phyloP scores from a whole-genome alignment of 805 yeast genomes.

The Candida endomychidarum region DNA sequence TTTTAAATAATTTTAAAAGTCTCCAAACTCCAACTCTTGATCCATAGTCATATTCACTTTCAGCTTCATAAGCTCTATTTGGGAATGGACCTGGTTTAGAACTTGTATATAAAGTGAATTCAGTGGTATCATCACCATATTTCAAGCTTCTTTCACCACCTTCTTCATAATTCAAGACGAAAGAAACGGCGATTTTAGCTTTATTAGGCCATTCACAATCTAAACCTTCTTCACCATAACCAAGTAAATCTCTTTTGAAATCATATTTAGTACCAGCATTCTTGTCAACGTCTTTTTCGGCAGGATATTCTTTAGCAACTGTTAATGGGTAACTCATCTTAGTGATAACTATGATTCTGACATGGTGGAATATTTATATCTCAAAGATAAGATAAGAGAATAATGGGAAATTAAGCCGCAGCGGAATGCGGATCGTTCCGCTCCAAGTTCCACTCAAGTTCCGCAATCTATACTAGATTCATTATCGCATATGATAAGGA shows the following conservation, averaged over 20 bases:
- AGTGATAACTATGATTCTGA: not conserved
- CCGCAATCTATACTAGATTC: too few species aligned
- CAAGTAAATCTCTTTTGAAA: slow-evolving; percentile 17
- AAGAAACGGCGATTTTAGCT: slow-evolving; percentile 21
- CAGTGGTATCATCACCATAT: slow-evolving; percentile 17
- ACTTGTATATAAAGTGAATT: slow-evolving; percentile 15
- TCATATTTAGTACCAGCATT: slow-evolving; percentile 14
- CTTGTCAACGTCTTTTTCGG: slow-evolving; percentile 8
- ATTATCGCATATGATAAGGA: too few species aligned
- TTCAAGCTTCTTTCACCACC: slow-evolving; percentile 23
- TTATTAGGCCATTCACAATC: slow-evolving; percentile 22
- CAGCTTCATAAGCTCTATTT: slow-evolving; percentile 12
- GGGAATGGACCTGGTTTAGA: slow-evolving; percentile 11
- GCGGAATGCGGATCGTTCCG: slow-evolving; percentile 1
- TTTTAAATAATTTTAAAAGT: slow-evolving; percentile 13
- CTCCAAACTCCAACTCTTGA: slow-evolving; percentile 18
- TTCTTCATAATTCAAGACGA: slow-evolving; percentile 26
- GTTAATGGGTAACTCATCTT: slow-evolving; percentile 9
- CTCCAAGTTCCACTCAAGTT: too few species aligned
- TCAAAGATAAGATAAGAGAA: slow-evolving; percentile 1
- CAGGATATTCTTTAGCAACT: slow-evolving; percentile 9
- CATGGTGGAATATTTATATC: slow-evolving; percentile 1
- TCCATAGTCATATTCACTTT: slow-evolving; percentile 17
- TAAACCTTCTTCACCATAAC: slow-evolving; percentile 25
- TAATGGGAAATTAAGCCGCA: not conserved